Base-by-base conservation (phyloP, 1,139 yeast genomes). In the Candida tunisiensis region DNA sequence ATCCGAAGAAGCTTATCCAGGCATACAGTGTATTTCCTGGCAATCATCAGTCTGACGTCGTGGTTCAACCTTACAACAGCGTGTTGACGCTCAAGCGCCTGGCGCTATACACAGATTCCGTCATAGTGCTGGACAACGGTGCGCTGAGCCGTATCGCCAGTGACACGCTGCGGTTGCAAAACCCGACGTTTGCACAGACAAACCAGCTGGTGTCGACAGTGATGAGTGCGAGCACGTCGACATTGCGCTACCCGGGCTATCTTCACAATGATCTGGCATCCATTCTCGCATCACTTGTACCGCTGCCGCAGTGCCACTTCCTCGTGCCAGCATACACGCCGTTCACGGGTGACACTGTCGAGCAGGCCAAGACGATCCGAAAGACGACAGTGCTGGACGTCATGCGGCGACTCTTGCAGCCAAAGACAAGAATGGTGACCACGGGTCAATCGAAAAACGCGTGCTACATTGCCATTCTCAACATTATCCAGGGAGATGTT, bases 1-100 rank as follows among this genome's bases (percentile, higher is more conserved):
- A 73, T 45, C 73, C 77, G 30, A 85, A 85, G 47, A 85, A 83
- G 45, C 53, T 88, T 27, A 61, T 80, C 10, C 80, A 79, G 31
- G 83, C 98, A 0, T 79, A 78, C 41, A 78, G 88, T 28, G 75
- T 88, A 1, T 85, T 88, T 45, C 94, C 94, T 1, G 67, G 65
- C 21, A 47, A 49, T 27, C 65, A 70, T 26, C 45, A 42, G 30
- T 75, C 93, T 2, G 98, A 88, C 43, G 95, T 88, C 18, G 98
- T 91, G 15, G 95, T 88, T 2, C 96, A 88, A 47, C 98, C 98
- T 0, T 88, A 88, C 53, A 88, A 88, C 49, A 74, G 93, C 0
- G 62, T 91, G 15, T 54, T 88, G 30, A 75, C 98, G 0, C 57
- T 91, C 36, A 71, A 74, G 43, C 57, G 96, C 39, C 61, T 88